A percentile compares a stretch with the other conserved stretches of the same genome.
Conservation (phyloP, 768 basidiomycete genomes). For the Multifurca ochricompacta region DNA sequence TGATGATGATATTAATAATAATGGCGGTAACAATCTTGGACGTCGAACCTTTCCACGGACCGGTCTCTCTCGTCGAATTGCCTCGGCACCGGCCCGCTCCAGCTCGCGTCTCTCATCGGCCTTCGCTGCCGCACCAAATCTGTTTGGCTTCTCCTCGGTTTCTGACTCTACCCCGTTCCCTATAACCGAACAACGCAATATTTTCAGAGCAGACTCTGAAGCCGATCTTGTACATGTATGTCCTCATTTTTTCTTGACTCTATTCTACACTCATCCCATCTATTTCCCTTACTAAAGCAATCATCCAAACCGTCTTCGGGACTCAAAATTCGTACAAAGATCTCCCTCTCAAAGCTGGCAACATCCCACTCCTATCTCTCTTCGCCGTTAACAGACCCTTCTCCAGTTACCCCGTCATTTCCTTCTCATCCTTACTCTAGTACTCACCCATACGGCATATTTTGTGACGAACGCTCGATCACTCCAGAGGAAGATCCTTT, state of each 20-base stretch:
- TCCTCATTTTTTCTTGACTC: not conserved
- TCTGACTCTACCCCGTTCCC: not conserved
- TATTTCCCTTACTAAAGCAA: not conserved
- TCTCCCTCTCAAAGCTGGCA: slow-evolving; percentile 3
- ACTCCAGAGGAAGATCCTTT: slow-evolving; percentile 20
- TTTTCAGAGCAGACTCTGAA: not conserved
- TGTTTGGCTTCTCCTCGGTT: not conserved
- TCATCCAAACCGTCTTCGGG: not conserved
- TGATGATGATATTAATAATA: not conserved
- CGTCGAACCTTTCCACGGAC: not conserved
- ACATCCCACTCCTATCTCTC: not conserved
- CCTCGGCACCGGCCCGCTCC: not conserved
- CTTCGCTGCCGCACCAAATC: not conserved
- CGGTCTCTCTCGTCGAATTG: not conserved
- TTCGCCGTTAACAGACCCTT: not conserved
- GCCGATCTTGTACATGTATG: not conserved
- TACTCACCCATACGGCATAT: not conserved
- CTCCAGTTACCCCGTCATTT: slow-evolving; percentile 4
- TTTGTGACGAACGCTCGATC: slow-evolving; percentile 5
- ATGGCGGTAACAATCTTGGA: not conserved
- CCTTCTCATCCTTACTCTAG: slow-evolving; percentile 2
- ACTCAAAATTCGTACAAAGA: slow-evolving; percentile 10
- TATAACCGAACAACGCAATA: not conserved
- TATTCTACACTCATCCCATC: not conserved
- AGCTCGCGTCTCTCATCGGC: slow-evolving; percentile 5